phyloP scores from a whole-genome alignment of 306 rosid genomes.

The Canavalia ensiformis region DNA sequence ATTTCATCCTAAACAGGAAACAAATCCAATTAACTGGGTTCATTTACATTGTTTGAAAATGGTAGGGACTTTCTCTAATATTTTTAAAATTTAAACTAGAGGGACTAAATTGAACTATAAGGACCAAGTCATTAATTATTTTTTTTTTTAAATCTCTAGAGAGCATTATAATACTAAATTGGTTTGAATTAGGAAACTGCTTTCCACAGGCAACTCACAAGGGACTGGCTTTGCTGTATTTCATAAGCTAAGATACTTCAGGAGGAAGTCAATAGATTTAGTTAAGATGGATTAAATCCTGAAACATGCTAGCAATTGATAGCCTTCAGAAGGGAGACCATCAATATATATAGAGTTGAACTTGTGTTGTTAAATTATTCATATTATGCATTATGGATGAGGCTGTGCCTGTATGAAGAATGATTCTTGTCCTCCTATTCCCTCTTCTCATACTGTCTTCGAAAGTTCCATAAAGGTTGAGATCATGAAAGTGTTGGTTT shows the following conservation, averaged over 20 bases:
- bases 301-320: not conserved
- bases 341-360: not conserved
- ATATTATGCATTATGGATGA: not conserved
- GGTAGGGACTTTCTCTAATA: not conserved
- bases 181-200: conserved; percentile 35
- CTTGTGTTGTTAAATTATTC: not conserved
- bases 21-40: conserved; percentile 5
- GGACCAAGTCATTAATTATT: not conserved
- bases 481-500: conserved; percentile 11
- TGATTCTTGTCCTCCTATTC: not conserved
- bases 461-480: conserved; percentile 1
- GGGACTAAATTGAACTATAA: not conserved
- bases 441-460: conserved; percentile 7
- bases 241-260: conserved; percentile 1
- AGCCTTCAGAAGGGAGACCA: conserved; percentile 1
- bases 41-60: not conserved
- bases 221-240: conserved; percentile 20
- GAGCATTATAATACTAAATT: not conserved
- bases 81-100: not conserved
- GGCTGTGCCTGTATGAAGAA: not conserved
- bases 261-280: conserved; percentile 27
- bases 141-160: not conserved
- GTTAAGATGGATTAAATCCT: not conserved
- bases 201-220: not conserved
- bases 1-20: not conserved